Evolutionary conservation across 2,329 filamentous ascomycete genomes (phyloP).

Genomic region (Sclerotinia sclerotiorum): DNA sequence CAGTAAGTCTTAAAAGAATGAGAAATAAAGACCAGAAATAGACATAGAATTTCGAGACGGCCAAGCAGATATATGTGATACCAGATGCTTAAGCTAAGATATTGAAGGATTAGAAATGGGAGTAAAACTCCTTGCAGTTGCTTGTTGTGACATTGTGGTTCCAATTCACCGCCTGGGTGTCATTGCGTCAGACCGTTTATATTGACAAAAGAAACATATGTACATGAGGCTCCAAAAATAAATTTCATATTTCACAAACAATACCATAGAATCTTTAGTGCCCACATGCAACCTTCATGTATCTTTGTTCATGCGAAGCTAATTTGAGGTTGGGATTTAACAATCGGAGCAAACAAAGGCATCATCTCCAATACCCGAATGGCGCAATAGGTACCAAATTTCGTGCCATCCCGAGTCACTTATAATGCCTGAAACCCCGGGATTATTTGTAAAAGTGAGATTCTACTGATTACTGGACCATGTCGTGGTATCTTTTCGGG

Average conservation of each 20-base stretch:
- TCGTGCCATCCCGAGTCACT: slow-evolving; percentile 21
- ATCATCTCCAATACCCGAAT: slow-evolving; percentile 20
- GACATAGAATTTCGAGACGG: not conserved
- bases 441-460: not conserved
- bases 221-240: not conserved
- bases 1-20: not conserved
- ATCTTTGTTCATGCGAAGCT: slow-evolving; percentile 1
- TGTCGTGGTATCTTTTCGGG: slow-evolving; percentile 17
- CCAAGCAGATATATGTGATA: not conserved
- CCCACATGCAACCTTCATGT: too few species aligned
- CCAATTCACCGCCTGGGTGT: not conserved
- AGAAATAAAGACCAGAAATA: not conserved
- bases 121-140: not conserved
- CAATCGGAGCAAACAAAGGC: slow-evolving; percentile 23
- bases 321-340: slow-evolving; percentile 6
- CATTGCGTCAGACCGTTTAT: not conserved
- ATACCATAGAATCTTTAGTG: slow-evolving; percentile 1
- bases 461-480: not conserved
- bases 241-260: not conserved
- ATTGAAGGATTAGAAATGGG: not conserved
- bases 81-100: not conserved
- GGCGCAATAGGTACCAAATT: slow-evolving; percentile 16
- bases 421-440: not conserved
- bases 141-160: not conserved
- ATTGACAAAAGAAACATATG: not conserved